Percentiles rank a stretch among this genome's conserved stretches.
Evolutionary conservation across 2,329 filamentous ascomycete genomes (phyloP).

Genomic region (Neofusicoccum umdonicola): DNA sequence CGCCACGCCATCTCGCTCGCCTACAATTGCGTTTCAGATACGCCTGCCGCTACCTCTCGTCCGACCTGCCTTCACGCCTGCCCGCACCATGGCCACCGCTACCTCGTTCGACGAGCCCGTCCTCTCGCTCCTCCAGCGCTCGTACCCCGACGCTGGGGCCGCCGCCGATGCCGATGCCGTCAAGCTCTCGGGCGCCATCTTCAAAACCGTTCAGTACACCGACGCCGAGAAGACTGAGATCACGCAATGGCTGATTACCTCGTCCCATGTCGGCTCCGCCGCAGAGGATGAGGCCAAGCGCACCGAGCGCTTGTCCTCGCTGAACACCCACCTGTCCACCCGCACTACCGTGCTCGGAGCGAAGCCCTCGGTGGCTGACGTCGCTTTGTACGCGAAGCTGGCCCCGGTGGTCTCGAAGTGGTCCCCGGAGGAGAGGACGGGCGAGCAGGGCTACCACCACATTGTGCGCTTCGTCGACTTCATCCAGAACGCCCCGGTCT

Average conservation of each 20-base stretch:
- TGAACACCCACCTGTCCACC: constrained; percentile 84
- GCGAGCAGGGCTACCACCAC: constrained; percentile 83
- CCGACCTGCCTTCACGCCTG: constrained; percentile 27
- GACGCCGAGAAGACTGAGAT: constrained; percentile 81
- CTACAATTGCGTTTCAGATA: constrained; percentile 23
- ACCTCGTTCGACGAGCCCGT: constrained; percentile 35
- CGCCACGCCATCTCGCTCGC: not conserved
- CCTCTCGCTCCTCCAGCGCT: constrained; percentile 34
- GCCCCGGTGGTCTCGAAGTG: constrained; percentile 75
- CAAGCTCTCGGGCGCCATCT: constrained; percentile 59
- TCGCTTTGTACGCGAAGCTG: constrained; percentile 77
- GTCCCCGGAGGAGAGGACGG: constrained; percentile 82
- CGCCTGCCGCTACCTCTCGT: constrained; percentile 32
- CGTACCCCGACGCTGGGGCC: constrained; percentile 38
- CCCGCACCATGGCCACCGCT: constrained; percentile 31
- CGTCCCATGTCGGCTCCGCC: constrained; percentile 64
- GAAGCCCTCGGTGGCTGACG: constrained; percentile 85
- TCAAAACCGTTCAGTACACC: constrained; percentile 68
- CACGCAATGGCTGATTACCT: constrained; percentile 81
- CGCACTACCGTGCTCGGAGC: constrained; percentile 85
- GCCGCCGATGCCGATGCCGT: constrained; percentile 35
- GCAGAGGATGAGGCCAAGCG: constrained; percentile 58
- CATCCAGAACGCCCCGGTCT: constrained; percentile 78
- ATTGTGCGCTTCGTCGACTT: constrained; percentile 92
- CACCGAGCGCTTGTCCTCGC: constrained; percentile 67